Percentiles rank a stretch among this genome's conserved stretches.
Conservation (phyloP, 257 asterid species). For the Fraxinus excelsior region DNA sequence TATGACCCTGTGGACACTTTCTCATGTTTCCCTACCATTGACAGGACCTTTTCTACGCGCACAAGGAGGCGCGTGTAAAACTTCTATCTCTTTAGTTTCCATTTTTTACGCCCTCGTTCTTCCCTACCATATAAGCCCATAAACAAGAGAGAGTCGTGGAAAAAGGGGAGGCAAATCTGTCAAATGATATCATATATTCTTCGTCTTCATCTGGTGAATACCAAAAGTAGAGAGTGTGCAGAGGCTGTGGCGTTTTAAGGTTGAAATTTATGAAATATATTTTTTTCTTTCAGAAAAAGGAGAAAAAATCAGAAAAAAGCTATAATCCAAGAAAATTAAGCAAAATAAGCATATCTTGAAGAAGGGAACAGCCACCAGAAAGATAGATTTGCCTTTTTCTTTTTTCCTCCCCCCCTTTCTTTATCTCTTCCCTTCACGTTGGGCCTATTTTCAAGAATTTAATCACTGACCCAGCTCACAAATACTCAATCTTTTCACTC, state of each 20-base stretch:
- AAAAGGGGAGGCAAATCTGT: not conserved
- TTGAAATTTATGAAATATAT: not conserved
- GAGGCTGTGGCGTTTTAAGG: constrained; percentile 2
- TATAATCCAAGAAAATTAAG: not conserved
- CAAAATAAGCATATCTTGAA: not conserved
- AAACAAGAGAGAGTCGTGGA: not conserved
- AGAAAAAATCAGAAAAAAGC: not conserved
- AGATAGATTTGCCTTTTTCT: not conserved
- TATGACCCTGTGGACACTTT: not conserved
- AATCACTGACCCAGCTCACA: constrained; percentile 47
- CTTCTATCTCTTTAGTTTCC: constrained; percentile 10
- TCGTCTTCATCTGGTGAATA: constrained; percentile 23
- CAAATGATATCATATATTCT: not conserved
- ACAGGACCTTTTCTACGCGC: constrained; percentile 14
- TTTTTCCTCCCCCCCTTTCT: not conserved
- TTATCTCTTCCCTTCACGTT: constrained; percentile 19
- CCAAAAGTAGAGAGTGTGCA: constrained; percentile 18
- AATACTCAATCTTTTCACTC: constrained; percentile 41
- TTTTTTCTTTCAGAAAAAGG: not conserved
- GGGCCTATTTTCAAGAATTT: constrained; percentile 48
- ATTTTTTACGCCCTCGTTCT: constrained; percentile 15
- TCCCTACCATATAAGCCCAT: not conserved
- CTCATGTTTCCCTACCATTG: constrained; percentile 3
- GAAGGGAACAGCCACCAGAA: constrained; percentile 3
- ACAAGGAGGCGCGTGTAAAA: not conserved